Base-by-base conservation (phyloP, 192 early-diverging fungal species). In the Backusella luteola region DNA sequence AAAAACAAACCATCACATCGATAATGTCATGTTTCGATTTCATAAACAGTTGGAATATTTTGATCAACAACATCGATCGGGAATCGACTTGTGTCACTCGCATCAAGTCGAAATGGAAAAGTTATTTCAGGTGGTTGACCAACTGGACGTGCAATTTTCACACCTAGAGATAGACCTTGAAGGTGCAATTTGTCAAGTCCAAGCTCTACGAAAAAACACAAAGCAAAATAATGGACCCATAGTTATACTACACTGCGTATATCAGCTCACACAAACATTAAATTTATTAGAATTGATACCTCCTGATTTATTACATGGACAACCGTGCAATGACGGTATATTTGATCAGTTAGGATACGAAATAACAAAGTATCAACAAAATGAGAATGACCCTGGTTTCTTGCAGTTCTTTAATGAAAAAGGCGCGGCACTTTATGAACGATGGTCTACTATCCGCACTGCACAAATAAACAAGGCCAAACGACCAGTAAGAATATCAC, bases 1-100 rank as follows among this genome's bases (percentile, higher is more conserved):
- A 73, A 79, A 81, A 15, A 81, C 84, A 8, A 84, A 86, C 14
- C 67, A 81, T 5, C 67, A 56, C 6, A 29, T 73, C 23, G 73
- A 81, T 59, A 71, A 56, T 38, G 76, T 81, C 0, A 71, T 81
- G 53, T 23, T 67, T n/a, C 67, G 42, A 23, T 81, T 78, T 38
- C 39, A 66, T 19, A 73, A 81, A 49, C 67, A 71, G 17, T 36
- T 81, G 69, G 80, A 79, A 29, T 46, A 73, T 17, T 35, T 79
- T 7, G 78, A 79, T 63, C 34, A 79, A 34, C 32, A 53, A 1
- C 73, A 79, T 34, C 73, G 74, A 68, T 52, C 67, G 1, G 73
- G 71, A 11, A 75, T 67, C 23, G 78, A 79, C 0, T 19, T 75
- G 3, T 75, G 53, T 36, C 73, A 79, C 41, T 32, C 41, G 23